Conservation (phyloP, 2,329 filamentous ascomycete genomes). For the Coniella lustricola region DNA sequence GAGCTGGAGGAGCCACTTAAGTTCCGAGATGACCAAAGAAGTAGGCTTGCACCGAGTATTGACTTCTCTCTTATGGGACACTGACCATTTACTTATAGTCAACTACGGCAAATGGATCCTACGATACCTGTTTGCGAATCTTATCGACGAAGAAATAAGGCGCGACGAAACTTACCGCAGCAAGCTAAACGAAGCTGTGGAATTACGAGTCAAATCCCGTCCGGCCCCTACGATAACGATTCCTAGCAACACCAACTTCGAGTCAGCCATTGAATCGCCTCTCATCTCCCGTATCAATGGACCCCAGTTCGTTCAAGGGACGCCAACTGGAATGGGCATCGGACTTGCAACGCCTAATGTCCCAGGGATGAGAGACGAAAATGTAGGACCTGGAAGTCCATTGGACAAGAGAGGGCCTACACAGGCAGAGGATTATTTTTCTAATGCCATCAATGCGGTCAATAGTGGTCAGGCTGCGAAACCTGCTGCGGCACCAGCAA, state of each 20-base stretch:
- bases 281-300: slow-evolving; percentile 59
- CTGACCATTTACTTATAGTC: slow-evolving; percentile 44
- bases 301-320: slow-evolving; percentile 52
- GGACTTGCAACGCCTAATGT: slow-evolving; percentile 65
- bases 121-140: slow-evolving; percentile 79
- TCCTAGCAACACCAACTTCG: slow-evolving; percentile 30
- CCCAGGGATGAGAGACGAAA: slow-evolving; percentile 43
- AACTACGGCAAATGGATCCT: slow-evolving; percentile 96
- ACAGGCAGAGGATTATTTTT: slow-evolving; percentile 71
- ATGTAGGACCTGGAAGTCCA: slow-evolving; percentile 29
- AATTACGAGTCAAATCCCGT: slow-evolving; percentile 51
- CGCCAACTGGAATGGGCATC: slow-evolving; percentile 67
- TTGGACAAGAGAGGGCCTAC: slow-evolving; percentile 51
- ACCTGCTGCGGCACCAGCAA: slow-evolving; percentile 38
- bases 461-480: slow-evolving; percentile 41
- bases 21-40: slow-evolving; percentile 89
- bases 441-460: slow-evolving; percentile 45
- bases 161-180: slow-evolving; percentile 70
- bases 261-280: slow-evolving; percentile 33
- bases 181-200: slow-evolving; percentile 55
- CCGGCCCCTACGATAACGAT: slow-evolving; percentile 52
- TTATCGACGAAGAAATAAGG: slow-evolving; percentile 85
- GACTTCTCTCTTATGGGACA: neutral
- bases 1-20: slow-evolving; percentile 65
- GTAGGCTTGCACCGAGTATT: slow-evolving; percentile 40